These are phyloP conservation scores for Petasospora fabianii DNA, from an alignment of 1,139 yeast genomes.

Conservation along the genomic window DNA sequence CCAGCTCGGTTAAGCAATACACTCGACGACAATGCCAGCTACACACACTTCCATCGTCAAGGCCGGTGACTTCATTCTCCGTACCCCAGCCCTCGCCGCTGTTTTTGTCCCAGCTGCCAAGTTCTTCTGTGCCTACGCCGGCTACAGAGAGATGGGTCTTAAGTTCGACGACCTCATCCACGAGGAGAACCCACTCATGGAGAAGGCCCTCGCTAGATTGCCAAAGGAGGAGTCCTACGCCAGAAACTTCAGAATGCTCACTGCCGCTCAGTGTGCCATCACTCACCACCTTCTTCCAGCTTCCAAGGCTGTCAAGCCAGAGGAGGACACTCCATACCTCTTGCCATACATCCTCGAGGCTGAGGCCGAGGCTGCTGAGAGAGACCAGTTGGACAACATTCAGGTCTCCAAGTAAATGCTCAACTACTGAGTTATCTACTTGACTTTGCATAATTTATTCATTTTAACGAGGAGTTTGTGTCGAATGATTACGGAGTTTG, in stretches of 20 bases:
- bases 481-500: not conserved
- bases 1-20: no score
- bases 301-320: slow-evolving; percentile 72
- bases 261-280: slow-evolving; percentile 85
- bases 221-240: slow-evolving; percentile 83
- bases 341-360: slow-evolving; percentile 90
- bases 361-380: slow-evolving; percentile 88
- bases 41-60: slow-evolving; percentile 81
- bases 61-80: slow-evolving; percentile 75
- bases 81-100: slow-evolving; percentile 74
- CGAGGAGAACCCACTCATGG: slow-evolving; percentile 85
- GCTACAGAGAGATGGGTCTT: slow-evolving; percentile 92
- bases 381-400: slow-evolving; percentile 82
- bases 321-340: slow-evolving; percentile 82
- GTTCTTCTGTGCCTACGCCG: slow-evolving; percentile 68
- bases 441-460: slow-evolving; percentile 6
- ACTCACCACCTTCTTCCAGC: slow-evolving; percentile 84
- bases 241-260: slow-evolving; percentile 85
- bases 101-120: slow-evolving; percentile 77
- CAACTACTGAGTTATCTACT: not conserved
- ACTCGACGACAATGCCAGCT: slow-evolving; percentile 11
- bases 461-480: slow-evolving; percentile 1
- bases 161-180: slow-evolving; percentile 81
- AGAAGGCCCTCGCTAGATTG: slow-evolving; percentile 84
- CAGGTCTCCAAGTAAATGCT: slow-evolving; percentile 9